Percentiles rank a stretch among this genome's conserved stretches.
These are phyloP conservation scores for Pisolithus tinctorius DNA, from an alignment of 768 basidiomycete genomes.

Conservation along the genomic window DNA sequence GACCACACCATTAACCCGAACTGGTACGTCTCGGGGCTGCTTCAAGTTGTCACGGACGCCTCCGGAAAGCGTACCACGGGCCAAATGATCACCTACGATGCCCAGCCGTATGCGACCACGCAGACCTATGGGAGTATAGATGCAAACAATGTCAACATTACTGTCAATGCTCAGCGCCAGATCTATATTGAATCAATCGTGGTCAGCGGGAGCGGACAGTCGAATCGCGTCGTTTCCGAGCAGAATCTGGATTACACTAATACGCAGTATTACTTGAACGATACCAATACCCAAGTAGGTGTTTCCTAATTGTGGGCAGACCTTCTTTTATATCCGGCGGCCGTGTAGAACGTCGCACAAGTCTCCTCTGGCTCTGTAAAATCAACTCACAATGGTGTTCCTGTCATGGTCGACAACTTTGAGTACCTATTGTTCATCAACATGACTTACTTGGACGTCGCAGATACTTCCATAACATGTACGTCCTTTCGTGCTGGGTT, in stretches of 20 bases:
- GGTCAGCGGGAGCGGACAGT: constrained; percentile 52
- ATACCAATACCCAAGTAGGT: constrained; percentile 35
- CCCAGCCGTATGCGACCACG: constrained; percentile 48
- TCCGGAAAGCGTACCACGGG: constrained; percentile 64
- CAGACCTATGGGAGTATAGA: constrained; percentile 38
- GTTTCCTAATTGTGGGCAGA: neutral
- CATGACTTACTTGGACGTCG: constrained; percentile 25
- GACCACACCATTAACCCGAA: constrained; percentile 64
- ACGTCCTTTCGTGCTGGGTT: neutral
- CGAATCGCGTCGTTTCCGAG: constrained; percentile 49
- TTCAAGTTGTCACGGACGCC: constrained; percentile 64
- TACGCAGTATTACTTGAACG: constrained; percentile 51
- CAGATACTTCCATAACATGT: constrained; percentile 21
- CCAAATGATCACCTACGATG: constrained; percentile 52
- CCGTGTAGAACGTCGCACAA: constrained; percentile 43
- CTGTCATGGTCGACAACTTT: constrained; percentile 43
- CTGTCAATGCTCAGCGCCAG: constrained; percentile 51
- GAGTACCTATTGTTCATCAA: constrained; percentile 46
- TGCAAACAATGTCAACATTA: constrained; percentile 48
- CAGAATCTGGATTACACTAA: constrained; percentile 60
- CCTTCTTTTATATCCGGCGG: neutral
- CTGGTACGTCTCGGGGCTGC: constrained; percentile 67
- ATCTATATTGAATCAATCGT: constrained; percentile 59
- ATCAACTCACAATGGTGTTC: constrained; percentile 44
- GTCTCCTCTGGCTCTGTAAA: constrained; percentile 38